phyloP scores from a whole-genome alignment of 1,284 basidiomycete species.

The Leccinum solheimii region DNA sequence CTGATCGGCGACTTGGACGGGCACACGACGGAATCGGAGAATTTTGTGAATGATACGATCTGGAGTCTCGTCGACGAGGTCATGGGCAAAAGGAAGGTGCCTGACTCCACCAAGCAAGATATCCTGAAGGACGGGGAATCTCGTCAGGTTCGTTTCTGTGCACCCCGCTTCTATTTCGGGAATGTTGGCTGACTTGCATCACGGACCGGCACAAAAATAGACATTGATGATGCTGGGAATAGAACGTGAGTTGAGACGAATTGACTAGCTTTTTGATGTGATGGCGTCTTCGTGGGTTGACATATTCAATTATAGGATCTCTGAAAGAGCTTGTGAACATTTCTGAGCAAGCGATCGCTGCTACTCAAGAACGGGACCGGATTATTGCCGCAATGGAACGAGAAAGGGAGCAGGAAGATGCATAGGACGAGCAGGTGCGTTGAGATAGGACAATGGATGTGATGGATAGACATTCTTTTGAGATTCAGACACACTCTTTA shows the following conservation, averaged over 20 bases:
- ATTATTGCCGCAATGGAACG: constrained; percentile 10
- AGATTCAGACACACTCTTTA: background rate
- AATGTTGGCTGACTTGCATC: background rate
- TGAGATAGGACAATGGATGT: background rate
- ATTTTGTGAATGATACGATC: constrained; percentile 41
- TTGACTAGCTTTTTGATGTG: background rate
- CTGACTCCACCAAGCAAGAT: background rate
- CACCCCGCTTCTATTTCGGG: background rate
- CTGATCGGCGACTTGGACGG: constrained; percentile 37
- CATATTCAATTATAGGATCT: constrained; percentile 20
- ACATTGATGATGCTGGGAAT: constrained; percentile 53
- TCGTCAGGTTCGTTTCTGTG: too few relatives aligned
- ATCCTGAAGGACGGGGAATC: too few relatives aligned
- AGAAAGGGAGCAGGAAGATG: constrained; percentile 8
- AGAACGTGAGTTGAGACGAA: constrained; percentile 44
- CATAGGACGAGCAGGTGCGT: background rate
- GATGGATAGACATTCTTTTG: background rate
- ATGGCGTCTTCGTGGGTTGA: background rate
- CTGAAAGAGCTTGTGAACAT: constrained; percentile 26
- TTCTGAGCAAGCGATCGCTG: constrained; percentile 24
- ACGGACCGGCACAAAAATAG: constrained; percentile 28
- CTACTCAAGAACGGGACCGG: constrained; percentile 25
- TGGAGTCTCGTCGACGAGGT: constrained; percentile 50
- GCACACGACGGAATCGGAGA: constrained; percentile 16
- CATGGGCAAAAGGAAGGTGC: constrained; percentile 17